phyloP scores from a whole-genome alignment of 371 early-diverging fungal genomes.

The Mucor indicus region DNA sequence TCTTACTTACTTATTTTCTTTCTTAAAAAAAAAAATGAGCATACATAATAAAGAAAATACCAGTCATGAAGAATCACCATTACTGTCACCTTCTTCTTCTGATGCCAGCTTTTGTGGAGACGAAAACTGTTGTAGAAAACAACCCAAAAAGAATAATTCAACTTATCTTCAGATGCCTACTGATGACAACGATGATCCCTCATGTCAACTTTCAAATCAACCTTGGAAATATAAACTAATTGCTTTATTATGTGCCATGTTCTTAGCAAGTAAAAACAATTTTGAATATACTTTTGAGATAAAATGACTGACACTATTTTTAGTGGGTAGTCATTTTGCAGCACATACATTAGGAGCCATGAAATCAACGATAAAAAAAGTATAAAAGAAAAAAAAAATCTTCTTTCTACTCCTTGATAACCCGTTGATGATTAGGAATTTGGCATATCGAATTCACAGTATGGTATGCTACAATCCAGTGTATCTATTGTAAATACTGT shows the following conservation, averaged over 20 bases:
- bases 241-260: constrained; percentile 61
- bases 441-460: constrained; percentile 65
- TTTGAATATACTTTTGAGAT: background rate
- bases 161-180: constrained; percentile 1
- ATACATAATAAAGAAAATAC: background rate
- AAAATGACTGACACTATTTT: background rate
- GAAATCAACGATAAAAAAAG: constrained; percentile 66
- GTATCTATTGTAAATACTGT: constrained; percentile 72
- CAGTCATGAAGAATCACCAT: constrained; percentile 5
- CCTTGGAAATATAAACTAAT: constrained; percentile 60
- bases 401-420: background rate
- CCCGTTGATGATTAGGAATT: constrained; percentile 46
- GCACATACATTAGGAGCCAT: constrained; percentile 72
- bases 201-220: constrained; percentile 36
- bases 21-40: too few relatives aligned
- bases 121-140: constrained; percentile 5
- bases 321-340: constrained; percentile 74
- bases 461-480: constrained; percentile 69
- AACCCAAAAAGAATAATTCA: background rate
- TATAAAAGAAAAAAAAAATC: constrained; percentile 15
- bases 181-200: constrained; percentile 19
- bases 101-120: constrained; percentile 3
- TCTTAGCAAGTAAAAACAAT: constrained; percentile 54
- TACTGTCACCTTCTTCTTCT: constrained; percentile 2
- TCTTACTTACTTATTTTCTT: background rate